These are phyloP conservation scores for Huntiella decipiens DNA, from an alignment of 2,329 filamentous ascomycete genomes.

Conservation along the genomic window DNA sequence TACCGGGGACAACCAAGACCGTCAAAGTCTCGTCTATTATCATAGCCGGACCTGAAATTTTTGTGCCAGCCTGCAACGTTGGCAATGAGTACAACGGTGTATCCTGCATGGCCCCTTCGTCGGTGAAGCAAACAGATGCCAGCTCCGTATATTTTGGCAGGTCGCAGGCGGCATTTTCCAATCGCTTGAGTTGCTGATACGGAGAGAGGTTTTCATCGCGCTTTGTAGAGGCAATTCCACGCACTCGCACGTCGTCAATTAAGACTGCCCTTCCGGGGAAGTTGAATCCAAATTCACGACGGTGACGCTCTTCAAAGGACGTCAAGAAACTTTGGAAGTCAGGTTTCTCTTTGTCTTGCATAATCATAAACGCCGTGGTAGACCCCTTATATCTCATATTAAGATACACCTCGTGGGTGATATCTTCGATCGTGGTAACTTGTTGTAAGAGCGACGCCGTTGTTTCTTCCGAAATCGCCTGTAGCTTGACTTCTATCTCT, in stretches of 20 bases:
- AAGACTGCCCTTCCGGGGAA: conserved; percentile 71
- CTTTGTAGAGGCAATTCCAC: conserved; percentile 47
- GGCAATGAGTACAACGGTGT: conserved; percentile 73
- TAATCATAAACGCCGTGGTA: conserved; percentile 77
- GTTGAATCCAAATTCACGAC: conserved; percentile 86
- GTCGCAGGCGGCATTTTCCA: not conserved
- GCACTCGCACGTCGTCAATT: conserved; percentile 71
- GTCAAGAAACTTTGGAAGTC: conserved; percentile 51
- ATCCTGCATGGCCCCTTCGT: conserved; percentile 44
- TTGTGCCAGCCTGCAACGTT: conserved; percentile 51
- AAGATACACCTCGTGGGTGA: conserved; percentile 78
- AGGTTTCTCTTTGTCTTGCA: conserved; percentile 47
- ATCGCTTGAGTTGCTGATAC: conserved; percentile 57
- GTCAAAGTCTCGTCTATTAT: conserved; percentile 80
- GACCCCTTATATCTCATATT: conserved; percentile 88
- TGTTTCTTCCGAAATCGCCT: conserved; percentile 61
- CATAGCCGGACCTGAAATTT: conserved; percentile 63
- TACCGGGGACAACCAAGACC: conserved; percentile 67
- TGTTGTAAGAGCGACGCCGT: conserved; percentile 49
- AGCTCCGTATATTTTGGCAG: conserved; percentile 39
- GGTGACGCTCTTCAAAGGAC: conserved; percentile 72
- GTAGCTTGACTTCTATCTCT: conserved; percentile 54
- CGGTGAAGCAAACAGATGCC: conserved; percentile 55
- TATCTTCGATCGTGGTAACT: conserved; percentile 55
- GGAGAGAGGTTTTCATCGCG: conserved; percentile 49